Evolutionary conservation across 2,329 filamentous ascomycete genomes (phyloP).

Genomic region (Dactylellina sp.): DNA sequence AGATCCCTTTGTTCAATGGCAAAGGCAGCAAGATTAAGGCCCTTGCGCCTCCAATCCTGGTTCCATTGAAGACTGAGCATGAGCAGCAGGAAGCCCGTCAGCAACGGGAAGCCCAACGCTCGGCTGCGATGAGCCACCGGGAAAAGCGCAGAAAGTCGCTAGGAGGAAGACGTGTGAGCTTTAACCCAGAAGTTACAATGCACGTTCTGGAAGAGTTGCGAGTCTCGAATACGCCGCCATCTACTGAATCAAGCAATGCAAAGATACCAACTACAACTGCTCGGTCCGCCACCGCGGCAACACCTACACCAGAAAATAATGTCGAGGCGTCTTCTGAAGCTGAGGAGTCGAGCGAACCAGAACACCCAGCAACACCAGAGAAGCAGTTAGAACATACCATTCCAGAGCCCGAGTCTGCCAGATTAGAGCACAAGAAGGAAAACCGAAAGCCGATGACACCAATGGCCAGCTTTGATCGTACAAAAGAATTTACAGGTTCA

Average conservation of each 20-base stretch:
- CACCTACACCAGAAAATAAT: slow-evolving; percentile 59
- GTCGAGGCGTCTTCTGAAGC: slow-evolving; percentile 32
- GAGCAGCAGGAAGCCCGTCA: slow-evolving; percentile 77
- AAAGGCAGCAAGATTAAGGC: slow-evolving; percentile 59
- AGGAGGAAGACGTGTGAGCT: slow-evolving; percentile 92
- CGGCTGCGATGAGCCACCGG: slow-evolving; percentile 74
- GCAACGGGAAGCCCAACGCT: slow-evolving; percentile 76
- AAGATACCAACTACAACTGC: slow-evolving; percentile 68
- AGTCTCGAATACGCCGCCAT: slow-evolving; percentile 80
- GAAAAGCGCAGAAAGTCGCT: slow-evolving; percentile 93
- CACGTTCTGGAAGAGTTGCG: slow-evolving; percentile 98
- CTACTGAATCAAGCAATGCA: slow-evolving; percentile 61
- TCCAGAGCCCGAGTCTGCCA: slow-evolving; percentile 73
- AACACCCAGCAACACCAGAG: slow-evolving; percentile 72
- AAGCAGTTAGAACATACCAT: slow-evolving; percentile 72
- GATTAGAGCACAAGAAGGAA: slow-evolving; percentile 74
- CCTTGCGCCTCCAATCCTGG: slow-evolving; percentile 65
- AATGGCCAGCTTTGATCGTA: slow-evolving; percentile 36
- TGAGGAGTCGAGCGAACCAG: slow-evolving; percentile 27
- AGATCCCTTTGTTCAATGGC: slow-evolving; percentile 71
- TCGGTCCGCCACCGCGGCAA: slow-evolving; percentile 57
- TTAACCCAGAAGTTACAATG: slow-evolving; percentile 94
- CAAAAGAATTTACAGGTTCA: slow-evolving; percentile 49
- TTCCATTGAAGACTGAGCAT: slow-evolving; percentile 76
- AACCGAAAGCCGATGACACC: slow-evolving; percentile 58